phyloP scores from a whole-genome alignment of 176 grass and related monocot species.

The Alopecurus myosuroides region DNA sequence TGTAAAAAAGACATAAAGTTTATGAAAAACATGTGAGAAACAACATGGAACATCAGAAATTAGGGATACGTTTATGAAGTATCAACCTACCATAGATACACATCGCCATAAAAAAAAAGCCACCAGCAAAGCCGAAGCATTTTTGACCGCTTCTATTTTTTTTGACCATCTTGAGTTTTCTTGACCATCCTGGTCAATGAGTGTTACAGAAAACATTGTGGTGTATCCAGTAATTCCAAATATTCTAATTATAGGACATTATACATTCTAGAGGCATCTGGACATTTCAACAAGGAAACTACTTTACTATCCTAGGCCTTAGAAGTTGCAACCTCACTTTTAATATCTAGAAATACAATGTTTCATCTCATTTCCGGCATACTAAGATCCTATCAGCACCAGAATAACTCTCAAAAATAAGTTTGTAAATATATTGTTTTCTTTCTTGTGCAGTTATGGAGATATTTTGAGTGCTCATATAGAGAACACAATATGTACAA shows the following conservation, averaged over 20 bases:
- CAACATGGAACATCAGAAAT: too few species aligned
- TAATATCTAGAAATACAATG: neutral
- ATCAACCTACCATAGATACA: neutral
- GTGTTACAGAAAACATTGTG: neutral
- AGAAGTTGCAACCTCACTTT: neutral
- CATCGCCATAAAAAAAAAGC: neutral
- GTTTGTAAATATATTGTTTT: neutral
- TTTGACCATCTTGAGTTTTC: neutral
- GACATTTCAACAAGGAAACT: too few species aligned
- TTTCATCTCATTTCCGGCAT: neutral
- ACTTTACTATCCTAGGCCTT: constrained; percentile 17
- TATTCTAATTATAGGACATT: neutral
- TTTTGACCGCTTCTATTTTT: too few species aligned
- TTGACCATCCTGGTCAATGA: neutral
- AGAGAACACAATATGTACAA: neutral
- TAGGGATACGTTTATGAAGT: too few species aligned
- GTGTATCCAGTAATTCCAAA: neutral
- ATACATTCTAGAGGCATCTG: neutral
- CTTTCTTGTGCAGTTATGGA: neutral
- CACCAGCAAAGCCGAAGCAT: too few species aligned
- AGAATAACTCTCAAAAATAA: constrained; percentile 3
- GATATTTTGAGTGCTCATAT: neutral
- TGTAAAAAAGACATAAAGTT: too few species aligned
- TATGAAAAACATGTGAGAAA: too few species aligned
- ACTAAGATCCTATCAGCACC: neutral